Base-by-base conservation (phyloP, 371 early-diverging fungal genomes). In the Mortierella sp. region DNA sequence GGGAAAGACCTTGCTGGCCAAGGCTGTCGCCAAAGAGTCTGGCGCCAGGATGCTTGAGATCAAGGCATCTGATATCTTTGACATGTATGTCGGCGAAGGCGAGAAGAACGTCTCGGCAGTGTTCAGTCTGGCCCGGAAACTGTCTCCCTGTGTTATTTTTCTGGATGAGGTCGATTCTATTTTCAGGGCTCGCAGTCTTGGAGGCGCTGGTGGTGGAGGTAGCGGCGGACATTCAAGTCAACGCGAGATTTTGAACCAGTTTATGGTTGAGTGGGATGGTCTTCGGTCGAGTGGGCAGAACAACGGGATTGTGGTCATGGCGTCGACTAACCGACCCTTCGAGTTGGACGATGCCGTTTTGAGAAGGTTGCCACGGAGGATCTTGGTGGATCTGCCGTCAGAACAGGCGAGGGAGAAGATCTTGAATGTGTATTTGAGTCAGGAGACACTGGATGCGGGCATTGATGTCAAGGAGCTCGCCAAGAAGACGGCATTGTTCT, bases 81-180 rank as follows among this genome's bases (percentile, higher is more conserved):
- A 98, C 83, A 99, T 98, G 93, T 99, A 98, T 88, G 96, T 98
- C 24, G 99, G 99, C 43, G 99, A 99, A 87, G 97, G 98, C 56
- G 99, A 99, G 88, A 99, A 98, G 88, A 97, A 98, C 74, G 97
- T 97, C 35, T 89, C 95, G 74, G 99, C 99, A 0, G 91, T 99
- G 16, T 99, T 99, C 87, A 96, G 98, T 58, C 91, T 99, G 60
- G 99, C 99, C 8, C 91, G 99, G 75, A 98, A 98, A 82, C 89
- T 98, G 8, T 89, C 96, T 16, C 99, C 99, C 1, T 96, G 99
- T 84, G 99, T 99, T 12, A 95, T 99, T 24, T 99, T 99, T 83
- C 91, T 99, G 76, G 99, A 99, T 88, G 99, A 99, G 87, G 96
- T 99, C 1, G 99, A 99, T 83, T 96, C 99, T 48, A 88, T 99